Conservation (phyloP, 1,284 basidiomycete species). For the Porodaedalea pini region DNA sequence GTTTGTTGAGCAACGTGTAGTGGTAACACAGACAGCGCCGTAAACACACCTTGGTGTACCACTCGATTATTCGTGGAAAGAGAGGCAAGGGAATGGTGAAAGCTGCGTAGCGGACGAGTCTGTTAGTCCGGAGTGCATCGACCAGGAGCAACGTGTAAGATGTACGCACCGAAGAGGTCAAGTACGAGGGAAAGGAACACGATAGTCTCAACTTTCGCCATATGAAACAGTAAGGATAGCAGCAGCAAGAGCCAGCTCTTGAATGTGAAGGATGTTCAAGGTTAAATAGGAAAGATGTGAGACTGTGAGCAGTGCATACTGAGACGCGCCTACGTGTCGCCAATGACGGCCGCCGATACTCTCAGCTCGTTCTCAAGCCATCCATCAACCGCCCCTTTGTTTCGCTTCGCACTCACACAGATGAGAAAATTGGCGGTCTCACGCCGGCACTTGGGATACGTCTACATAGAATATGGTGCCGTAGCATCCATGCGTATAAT, state of each 20-base stretch:
- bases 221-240: conserved; percentile 27
- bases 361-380: conserved; percentile 9
- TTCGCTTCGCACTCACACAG: conserved; percentile 8
- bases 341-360: conserved; percentile 5
- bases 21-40: neutral
- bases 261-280: neutral
- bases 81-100: conserved; percentile 94
- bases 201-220: conserved; percentile 68
- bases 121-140: conserved; percentile 1
- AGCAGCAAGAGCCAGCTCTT: conserved; percentile 18
- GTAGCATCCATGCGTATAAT: neutral
- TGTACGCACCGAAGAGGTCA: conserved; percentile 66
- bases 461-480: neutral
- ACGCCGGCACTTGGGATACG: neutral
- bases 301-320: neutral
- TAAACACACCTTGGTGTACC: conserved; percentile 70
- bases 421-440: conserved; percentile 6
- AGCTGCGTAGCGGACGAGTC: conserved; percentile 39
- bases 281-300: conserved; percentile 11
- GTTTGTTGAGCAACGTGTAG: conserved; percentile 1
- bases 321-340: conserved; percentile 13
- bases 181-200: conserved; percentile 82
- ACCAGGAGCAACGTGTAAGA: conserved; percentile 19
- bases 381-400: neutral
- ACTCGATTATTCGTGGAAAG: conserved; percentile 85